Evolutionary conservation across 805 yeast species (phyloP).

Genomic region (Candida quercuum): DNA sequence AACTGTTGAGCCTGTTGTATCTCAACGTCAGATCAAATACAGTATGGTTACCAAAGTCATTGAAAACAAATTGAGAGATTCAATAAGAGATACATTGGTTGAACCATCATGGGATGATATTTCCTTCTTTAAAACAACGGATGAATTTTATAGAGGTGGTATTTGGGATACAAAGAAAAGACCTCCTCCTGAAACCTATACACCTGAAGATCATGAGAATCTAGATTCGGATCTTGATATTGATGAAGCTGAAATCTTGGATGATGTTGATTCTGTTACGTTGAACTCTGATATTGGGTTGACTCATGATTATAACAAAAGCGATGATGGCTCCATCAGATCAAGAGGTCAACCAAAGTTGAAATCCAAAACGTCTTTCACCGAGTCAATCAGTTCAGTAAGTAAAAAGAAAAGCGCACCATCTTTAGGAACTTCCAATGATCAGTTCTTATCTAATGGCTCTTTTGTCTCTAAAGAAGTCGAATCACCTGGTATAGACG

Average conservation of each 20-base stretch:
- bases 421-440: slow-evolving; percentile 19
- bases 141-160: slow-evolving; percentile 85
- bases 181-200: slow-evolving; percentile 10
- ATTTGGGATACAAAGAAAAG: slow-evolving; percentile 62
- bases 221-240: slow-evolving; percentile 1
- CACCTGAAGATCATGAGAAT: slow-evolving; percentile 3
- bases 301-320: slow-evolving; percentile 1
- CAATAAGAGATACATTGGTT: slow-evolving; percentile 74
- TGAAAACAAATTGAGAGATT: slow-evolving; percentile 72
- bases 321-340: slow-evolving; percentile 13
- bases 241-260: not conserved
- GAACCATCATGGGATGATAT: slow-evolving; percentile 88
- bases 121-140: slow-evolving; percentile 56
- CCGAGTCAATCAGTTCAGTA: slow-evolving; percentile 1
- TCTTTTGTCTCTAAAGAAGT: slow-evolving; percentile 16
- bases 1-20: slow-evolving; percentile 85
- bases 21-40: slow-evolving; percentile 75
- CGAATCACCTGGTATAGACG: not conserved
- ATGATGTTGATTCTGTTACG: not conserved
- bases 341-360: slow-evolving; percentile 8
- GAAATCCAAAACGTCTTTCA: slow-evolving; percentile 6
- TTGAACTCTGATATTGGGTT: slow-evolving; percentile 5
- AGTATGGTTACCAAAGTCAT: slow-evolving; percentile 75
- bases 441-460: slow-evolving; percentile 25
- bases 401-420: slow-evolving; percentile 18